These are phyloP conservation scores for Ajuga reptans DNA, from an alignment of 305 asterid genomes.

Conservation along the genomic window DNA sequence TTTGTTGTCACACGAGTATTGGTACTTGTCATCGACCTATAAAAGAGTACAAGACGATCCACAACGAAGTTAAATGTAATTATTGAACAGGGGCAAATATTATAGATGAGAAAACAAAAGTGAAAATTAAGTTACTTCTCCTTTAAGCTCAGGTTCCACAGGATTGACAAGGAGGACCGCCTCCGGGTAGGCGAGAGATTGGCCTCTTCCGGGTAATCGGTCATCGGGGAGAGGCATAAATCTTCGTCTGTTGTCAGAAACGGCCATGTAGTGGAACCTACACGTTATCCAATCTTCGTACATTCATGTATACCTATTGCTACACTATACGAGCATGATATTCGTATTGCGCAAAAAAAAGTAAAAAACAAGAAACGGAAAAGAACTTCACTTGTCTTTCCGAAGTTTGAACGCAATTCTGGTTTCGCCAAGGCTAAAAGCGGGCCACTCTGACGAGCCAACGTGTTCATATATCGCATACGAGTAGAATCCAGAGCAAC, in stretches of 20 bases:
- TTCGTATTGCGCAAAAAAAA: background rate
- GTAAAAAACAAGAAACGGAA: background rate
- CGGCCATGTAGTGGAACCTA: slow-evolving; percentile 90
- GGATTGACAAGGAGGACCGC: slow-evolving; percentile 88
- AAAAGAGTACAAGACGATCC: background rate
- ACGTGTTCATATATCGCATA: slow-evolving; percentile 83
- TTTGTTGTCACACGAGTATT: slow-evolving; percentile 78
- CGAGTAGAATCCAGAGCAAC: slow-evolving; percentile 82
- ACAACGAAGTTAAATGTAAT: background rate
- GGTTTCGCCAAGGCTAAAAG: slow-evolving; percentile 89
- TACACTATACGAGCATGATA: background rate
- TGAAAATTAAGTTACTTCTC: slow-evolving; percentile 51
- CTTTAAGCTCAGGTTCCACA: slow-evolving; percentile 65
- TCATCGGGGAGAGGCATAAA: slow-evolving; percentile 91
- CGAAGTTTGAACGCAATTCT: slow-evolving; percentile 88
- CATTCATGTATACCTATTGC: background rate
- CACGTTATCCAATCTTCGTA: background rate
- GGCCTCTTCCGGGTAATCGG: slow-evolving; percentile 74
- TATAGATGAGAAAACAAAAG: background rate
- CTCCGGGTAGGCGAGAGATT: slow-evolving; percentile 73
- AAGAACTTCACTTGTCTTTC: slow-evolving; percentile 67
- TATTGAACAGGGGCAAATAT: background rate
- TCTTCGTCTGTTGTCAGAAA: slow-evolving; percentile 65
- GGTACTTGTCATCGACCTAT: slow-evolving; percentile 97
- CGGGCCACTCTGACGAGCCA: slow-evolving; percentile 87